These are phyloP conservation scores for Saccharomyces hybrid DNA, from an alignment of 1,139 yeast genomes.

Conservation along the genomic window DNA sequence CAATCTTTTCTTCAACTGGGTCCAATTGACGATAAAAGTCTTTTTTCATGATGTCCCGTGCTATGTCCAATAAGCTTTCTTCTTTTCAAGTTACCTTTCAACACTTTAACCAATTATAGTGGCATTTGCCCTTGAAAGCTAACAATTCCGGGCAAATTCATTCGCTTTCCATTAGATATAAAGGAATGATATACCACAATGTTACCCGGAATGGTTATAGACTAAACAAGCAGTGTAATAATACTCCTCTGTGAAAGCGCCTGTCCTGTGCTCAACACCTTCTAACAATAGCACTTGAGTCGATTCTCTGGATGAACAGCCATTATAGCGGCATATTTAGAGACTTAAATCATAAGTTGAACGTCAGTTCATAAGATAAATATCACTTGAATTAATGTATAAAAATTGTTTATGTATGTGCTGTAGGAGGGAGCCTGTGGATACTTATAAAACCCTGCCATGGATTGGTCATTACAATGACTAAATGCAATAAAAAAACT, in stretches of 20 bases:
- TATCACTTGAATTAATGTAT: background rate
- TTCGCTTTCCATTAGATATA: background rate
- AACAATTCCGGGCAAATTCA: no score
- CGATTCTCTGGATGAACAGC: background rate
- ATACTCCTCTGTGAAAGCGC: background rate
- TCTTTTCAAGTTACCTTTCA: background rate
- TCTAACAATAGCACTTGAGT: no score
- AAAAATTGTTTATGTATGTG: background rate
- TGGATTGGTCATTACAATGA: background rate
- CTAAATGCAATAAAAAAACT: background rate
- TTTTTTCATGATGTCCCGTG: slow-evolving; percentile 8
- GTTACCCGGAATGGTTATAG: background rate
- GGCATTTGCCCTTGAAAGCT: no score
- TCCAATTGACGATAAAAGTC: slow-evolving; percentile 26
- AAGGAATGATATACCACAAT: background rate
- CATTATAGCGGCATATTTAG: no score
- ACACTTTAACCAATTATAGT: background rate
- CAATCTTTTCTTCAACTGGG: slow-evolving; percentile 20
- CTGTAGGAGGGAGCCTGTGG: background rate
- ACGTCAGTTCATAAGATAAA: background rate
- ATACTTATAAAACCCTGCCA: background rate
- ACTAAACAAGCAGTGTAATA: background rate
- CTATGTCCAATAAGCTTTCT: background rate
- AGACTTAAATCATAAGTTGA: no score
- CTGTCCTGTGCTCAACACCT: no score